A percentile compares a stretch with the other conserved stretches of the same genome.
Conservation (phyloP, 2,329 filamentous ascomycete genomes). For the Colletotrichum australisinense region DNA sequence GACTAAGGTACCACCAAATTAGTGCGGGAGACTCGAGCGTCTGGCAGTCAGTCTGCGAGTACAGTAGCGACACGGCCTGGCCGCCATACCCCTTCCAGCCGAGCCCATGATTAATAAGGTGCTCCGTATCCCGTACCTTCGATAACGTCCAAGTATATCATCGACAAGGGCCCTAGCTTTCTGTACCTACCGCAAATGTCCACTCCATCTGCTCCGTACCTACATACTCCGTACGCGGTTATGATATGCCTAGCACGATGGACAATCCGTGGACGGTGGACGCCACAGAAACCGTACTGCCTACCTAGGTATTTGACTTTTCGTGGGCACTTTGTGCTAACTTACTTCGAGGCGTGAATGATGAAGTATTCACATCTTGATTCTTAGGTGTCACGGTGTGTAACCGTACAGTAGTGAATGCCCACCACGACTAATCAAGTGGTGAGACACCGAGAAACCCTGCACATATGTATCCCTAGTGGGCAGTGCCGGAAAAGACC, state of each 20-base stretch:
- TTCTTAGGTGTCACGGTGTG: neutral
- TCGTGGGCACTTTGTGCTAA: neutral
- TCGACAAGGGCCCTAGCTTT: slow-evolving; percentile 20
- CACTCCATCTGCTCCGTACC: neutral
- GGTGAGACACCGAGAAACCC: neutral
- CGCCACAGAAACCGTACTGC: neutral
- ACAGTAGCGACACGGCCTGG: slow-evolving; percentile 10
- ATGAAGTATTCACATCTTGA: no score
- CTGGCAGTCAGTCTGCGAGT: neutral
- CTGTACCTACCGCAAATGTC: neutral
- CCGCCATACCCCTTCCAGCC: slow-evolving; percentile 27
- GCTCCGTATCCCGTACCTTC: neutral
- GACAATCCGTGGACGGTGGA: neutral
- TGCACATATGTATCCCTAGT: neutral
- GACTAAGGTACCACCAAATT: no score
- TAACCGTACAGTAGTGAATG: neutral
- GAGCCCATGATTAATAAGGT: slow-evolving; percentile 18
- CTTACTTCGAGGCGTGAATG: neutral
- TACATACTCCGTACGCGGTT: neutral
- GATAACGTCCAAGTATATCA: neutral
- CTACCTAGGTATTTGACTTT: neutral
- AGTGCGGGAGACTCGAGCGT: no score
- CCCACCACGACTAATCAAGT: neutral
- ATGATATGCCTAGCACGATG: neutral
- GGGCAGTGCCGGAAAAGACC: neutral